Percentiles rank a stretch among this genome's conserved stretches.
Evolutionary conservation across 768 basidiomycete species (phyloP).

Genomic region (Tulasnella sp.): DNA sequence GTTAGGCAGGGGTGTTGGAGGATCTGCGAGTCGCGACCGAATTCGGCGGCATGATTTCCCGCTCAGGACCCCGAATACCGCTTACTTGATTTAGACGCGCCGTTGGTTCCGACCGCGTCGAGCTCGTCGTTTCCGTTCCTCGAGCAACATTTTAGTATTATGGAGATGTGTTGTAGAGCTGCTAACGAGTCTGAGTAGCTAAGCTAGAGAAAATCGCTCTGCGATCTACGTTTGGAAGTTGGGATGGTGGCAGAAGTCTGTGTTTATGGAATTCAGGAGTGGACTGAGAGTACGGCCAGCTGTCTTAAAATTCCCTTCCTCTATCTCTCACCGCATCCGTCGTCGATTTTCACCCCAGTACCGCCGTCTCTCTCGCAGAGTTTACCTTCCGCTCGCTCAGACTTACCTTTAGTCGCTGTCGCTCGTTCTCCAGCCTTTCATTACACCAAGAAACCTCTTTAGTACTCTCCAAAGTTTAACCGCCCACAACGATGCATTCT

Average conservation of each 20-base stretch:
- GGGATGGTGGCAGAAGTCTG: not conserved
- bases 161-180: not conserved
- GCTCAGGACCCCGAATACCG: not conserved
- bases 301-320: not conserved
- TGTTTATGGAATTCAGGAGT: not conserved
- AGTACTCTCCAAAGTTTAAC: not conserved
- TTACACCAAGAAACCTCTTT: not conserved
- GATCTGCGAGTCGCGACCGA: not conserved
- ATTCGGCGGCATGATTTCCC: not conserved
- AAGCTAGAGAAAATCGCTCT: not conserved
- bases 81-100: not conserved
- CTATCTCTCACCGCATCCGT: not conserved
- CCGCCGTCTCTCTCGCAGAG: not conserved
- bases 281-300: not conserved
- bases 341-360: not conserved
- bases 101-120: not conserved
- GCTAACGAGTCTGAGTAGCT: not conserved
- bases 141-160: not conserved
- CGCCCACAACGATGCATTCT: not conserved
- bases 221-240: too few relatives aligned
- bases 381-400: not conserved
- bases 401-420: slow-evolving; percentile 5
- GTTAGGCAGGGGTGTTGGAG: slow-evolving; percentile 29
- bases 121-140: not conserved
- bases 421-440: not conserved